phyloP scores from a whole-genome alignment of 805 yeast species.

The Hagleromyces aurorensis region DNA sequence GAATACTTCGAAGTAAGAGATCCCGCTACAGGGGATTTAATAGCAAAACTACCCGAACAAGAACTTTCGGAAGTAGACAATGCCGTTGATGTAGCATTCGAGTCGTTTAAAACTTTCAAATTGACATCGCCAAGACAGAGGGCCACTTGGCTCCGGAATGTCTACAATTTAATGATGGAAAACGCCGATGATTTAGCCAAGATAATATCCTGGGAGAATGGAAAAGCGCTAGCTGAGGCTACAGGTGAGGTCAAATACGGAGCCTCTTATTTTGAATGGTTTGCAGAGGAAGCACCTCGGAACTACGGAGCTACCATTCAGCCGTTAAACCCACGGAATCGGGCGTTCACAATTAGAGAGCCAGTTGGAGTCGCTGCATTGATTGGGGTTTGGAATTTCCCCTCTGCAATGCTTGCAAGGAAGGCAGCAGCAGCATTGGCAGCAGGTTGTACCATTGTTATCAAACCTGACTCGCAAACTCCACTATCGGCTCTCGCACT shows the following conservation, averaged over 20 bases:
- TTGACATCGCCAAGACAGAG: conserved; percentile 44
- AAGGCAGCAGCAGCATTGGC: conserved; percentile 60
- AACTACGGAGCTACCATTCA: conserved; percentile 50
- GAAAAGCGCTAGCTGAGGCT: conserved; percentile 48
- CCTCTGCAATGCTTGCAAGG: conserved; percentile 59
- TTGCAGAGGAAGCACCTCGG: conserved; percentile 57
- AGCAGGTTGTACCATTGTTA: conserved; percentile 54
- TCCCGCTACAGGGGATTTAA: conserved; percentile 60
- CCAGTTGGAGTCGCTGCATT: conserved; percentile 60
- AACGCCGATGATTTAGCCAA: conserved; percentile 51
- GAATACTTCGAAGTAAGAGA: conserved; percentile 57
- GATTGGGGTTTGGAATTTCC: conserved; percentile 63
- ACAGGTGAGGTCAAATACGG: conserved; percentile 50
- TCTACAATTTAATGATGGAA: conserved; percentile 45
- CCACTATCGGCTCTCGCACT: conserved; percentile 54
- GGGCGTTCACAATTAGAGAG: conserved; percentile 47
- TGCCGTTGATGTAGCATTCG: conserved; percentile 42
- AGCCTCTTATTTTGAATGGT: conserved; percentile 84
- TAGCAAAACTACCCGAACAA: conserved; percentile 56
- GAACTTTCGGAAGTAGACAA: conserved; percentile 52
- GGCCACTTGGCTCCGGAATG: conserved; percentile 41
- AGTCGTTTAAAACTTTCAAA: conserved; percentile 39
- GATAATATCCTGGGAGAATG: conserved; percentile 52
- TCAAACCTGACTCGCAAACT: conserved; percentile 56
- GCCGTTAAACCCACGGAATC: conserved; percentile 42